These are phyloP conservation scores for Solanum chilense DNA, from an alignment of 257 asterid genomes.

Conservation along the genomic window DNA sequence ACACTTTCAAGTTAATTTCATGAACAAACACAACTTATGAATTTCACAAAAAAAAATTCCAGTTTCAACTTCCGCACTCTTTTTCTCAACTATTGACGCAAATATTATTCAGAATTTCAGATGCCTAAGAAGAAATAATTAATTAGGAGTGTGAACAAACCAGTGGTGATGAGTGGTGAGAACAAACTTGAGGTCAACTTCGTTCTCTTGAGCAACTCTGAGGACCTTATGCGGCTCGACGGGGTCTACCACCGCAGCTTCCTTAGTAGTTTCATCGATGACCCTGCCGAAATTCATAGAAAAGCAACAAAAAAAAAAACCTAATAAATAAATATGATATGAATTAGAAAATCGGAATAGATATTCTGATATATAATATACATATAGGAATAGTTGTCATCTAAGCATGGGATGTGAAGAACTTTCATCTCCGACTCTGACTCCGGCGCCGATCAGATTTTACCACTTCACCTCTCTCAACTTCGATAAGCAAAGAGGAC, in stretches of 20 bases:
- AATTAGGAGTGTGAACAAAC: conserved; percentile 12
- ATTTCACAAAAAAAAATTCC: not conserved
- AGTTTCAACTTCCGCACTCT: not conserved
- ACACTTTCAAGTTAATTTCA: not conserved
- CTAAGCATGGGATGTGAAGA: conserved; percentile 59
- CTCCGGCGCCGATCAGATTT: not conserved
- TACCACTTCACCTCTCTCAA: not conserved
- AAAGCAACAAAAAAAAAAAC: not conserved
- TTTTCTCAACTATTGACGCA: not conserved
- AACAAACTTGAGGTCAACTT: conserved; percentile 56
- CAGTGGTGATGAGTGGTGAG: conserved; percentile 98
- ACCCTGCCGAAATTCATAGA: conserved; percentile 5
- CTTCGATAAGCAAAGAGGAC: not conserved
- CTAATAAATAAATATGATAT: not conserved
- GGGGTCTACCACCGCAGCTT: conserved; percentile 91
- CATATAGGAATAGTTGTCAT: conserved; percentile 64
- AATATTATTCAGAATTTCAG: not conserved
- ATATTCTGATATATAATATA: not conserved
- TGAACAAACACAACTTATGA: not conserved
- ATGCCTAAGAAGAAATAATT: not conserved
- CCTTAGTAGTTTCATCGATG: conserved; percentile 60
- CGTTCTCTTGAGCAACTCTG: conserved; percentile 67
- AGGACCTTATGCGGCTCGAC: conserved; percentile 82
- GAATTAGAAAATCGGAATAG: not conserved
- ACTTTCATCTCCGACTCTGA: conserved; percentile 35